phyloP scores from a whole-genome alignment of 805 yeast genomes.

The Zygosaccharomyces bailii region DNA sequence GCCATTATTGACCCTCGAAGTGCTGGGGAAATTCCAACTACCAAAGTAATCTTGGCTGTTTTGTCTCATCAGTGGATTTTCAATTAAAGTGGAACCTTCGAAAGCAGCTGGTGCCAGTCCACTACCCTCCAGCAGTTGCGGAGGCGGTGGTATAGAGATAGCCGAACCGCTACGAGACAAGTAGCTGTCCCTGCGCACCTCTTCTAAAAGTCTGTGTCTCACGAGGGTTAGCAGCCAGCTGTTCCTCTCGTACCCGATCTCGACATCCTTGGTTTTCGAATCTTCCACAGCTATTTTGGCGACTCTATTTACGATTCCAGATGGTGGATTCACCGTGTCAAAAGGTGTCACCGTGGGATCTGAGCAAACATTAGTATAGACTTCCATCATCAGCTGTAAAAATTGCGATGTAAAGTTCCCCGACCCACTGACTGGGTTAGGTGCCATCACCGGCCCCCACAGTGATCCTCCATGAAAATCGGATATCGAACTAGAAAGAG shows the following conservation, averaged over 20 bases:
- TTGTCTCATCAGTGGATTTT: conserved; percentile 10
- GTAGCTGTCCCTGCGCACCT: conserved; percentile 31
- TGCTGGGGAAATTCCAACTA: conserved; percentile 6
- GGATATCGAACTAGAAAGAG: conserved; percentile 32
- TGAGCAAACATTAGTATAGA: conserved; percentile 47
- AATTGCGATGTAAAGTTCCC: conserved; percentile 37
- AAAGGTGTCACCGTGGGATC: conserved; percentile 69
- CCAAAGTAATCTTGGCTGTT: conserved; percentile 14
- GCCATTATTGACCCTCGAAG: conserved; percentile 9
- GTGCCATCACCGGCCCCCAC: conserved; percentile 13
- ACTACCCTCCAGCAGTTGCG: conserved; percentile 15
- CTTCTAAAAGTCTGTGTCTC: conserved; percentile 38
- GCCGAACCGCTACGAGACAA: conserved; percentile 30
- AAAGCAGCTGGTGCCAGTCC: conserved; percentile 9
- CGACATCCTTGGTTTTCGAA: conserved; percentile 35
- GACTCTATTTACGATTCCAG: conserved; percentile 59
- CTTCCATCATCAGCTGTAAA: conserved; percentile 44
- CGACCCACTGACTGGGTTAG: conserved; percentile 12
- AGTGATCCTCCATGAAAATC: conserved; percentile 19
- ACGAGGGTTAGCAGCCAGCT: conserved; percentile 38
- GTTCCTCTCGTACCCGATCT: conserved; percentile 39
- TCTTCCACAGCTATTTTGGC: conserved; percentile 51
- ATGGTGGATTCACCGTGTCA: conserved; percentile 60
- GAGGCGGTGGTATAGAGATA: conserved; percentile 26
- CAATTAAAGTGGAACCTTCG: conserved; percentile 14